Evolutionary conservation across 805 yeast genomes (phyloP).

Genomic region (Candida tallmaniae): DNA sequence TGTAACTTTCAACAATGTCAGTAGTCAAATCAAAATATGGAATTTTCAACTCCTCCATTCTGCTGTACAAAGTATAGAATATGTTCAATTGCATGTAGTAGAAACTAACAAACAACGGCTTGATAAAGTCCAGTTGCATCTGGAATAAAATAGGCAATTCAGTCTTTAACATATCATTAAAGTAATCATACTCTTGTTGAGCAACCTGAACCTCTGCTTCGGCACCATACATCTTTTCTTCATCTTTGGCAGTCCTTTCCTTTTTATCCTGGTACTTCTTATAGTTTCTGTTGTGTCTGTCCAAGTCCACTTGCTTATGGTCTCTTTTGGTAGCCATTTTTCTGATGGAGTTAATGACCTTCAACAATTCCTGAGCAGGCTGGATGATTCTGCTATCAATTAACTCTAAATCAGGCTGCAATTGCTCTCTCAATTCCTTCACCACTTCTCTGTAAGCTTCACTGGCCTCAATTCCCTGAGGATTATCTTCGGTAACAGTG

Average conservation of each 20-base stretch:
- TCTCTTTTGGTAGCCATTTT: constrained; percentile 95
- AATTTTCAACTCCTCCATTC: constrained; percentile 94
- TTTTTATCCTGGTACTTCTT: constrained; percentile 76
- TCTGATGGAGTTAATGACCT: constrained; percentile 75
- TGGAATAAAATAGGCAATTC: constrained; percentile 86
- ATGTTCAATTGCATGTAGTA: constrained; percentile 98
- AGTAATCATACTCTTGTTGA: constrained; percentile 92
- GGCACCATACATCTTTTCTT: constrained; percentile 81
- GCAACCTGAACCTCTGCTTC: constrained; percentile 90
- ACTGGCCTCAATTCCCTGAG: constrained; percentile 93
- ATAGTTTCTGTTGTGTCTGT: constrained; percentile 68
- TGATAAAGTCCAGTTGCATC: constrained; percentile 87
- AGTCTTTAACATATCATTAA: constrained; percentile 86
- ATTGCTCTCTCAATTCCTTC: constrained; percentile 73
- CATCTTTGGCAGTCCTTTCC: constrained; percentile 83
- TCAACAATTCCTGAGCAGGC: constrained; percentile 88
- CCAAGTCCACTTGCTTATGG: constrained; percentile 92
- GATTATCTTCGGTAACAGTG: constrained; percentile 85
- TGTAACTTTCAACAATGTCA: constrained; percentile 79
- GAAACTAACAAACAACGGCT: constrained; percentile 88
- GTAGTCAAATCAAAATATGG: constrained; percentile 87
- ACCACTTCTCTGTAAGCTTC: constrained; percentile 89
- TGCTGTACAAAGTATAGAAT: constrained; percentile 84
- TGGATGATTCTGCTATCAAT: constrained; percentile 84
- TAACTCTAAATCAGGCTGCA: constrained; percentile 90